Conservation (phyloP, 495 filamentous ascomycete genomes). For the Hypomontagnella submonticulosa region DNA sequence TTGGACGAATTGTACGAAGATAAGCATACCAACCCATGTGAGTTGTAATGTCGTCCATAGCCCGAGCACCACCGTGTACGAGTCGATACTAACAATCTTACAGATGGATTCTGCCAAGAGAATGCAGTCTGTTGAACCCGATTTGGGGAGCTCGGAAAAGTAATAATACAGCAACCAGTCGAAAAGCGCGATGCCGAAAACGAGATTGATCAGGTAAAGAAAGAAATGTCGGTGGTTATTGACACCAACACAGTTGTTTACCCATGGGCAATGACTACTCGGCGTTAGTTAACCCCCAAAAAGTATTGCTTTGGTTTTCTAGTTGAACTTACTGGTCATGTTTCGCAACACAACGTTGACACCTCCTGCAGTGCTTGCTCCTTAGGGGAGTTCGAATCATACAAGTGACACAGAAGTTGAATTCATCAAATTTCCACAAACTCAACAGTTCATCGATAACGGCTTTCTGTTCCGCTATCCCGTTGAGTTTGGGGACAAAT, state of each 20-base stretch:
- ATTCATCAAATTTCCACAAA: constrained; percentile 89
- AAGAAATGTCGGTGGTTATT: constrained; percentile 98
- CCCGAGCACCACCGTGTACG: constrained; percentile 81
- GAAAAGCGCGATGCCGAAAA: constrained; percentile 76
- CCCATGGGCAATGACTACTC: constrained; percentile 93
- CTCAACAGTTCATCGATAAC: constrained; percentile 85
- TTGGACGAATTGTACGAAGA: constrained; percentile 90
- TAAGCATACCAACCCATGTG: constrained; percentile 94
- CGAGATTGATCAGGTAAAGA: constrained; percentile 81
- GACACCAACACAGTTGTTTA: constrained; percentile 92
- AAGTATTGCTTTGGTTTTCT: background rate
- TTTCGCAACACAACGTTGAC: constrained; percentile 91
- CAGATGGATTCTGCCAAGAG: constrained; percentile 80
- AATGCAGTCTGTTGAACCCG: constrained; percentile 68
- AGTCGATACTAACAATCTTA: constrained; percentile 76
- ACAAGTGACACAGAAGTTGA: constrained; percentile 91
- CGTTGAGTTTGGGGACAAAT: constrained; percentile 91
- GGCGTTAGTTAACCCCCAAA: constrained; percentile 53
- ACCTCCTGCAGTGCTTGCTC: constrained; percentile 94
- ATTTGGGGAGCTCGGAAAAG: constrained; percentile 46
- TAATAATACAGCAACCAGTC: constrained; percentile 59
- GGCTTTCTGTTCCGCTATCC: constrained; percentile 85
- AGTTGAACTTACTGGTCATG: constrained; percentile 87
- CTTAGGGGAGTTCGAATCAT: constrained; percentile 92
- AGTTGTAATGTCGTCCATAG: constrained; percentile 85